Conservation (phyloP, 345 rosid genomes). For the sweet orange (Citrus sinensis) region DVS_A1.0 CM039163.1:8775501-8776000, state of each 20-base stretch:
- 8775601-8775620: slow-evolving; percentile 65
- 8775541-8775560: slow-evolving; percentile 84
- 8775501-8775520: slow-evolving; percentile 93
- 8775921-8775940: background rate
- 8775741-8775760: background rate
- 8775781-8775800: background rate
- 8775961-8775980: background rate
- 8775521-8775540: slow-evolving; percentile 91
- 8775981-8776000: background rate
- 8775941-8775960: background rate
- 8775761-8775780: slow-evolving; percentile 21
- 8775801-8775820: background rate
- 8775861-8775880: background rate
- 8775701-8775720: slow-evolving; percentile 59
- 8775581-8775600: slow-evolving; percentile 84
- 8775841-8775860: background rate
- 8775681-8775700: slow-evolving; percentile 54
- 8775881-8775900: background rate
- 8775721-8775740: slow-evolving; percentile 29
- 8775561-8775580: slow-evolving; percentile 91
- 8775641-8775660: slow-evolving; percentile 44
- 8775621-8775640: slow-evolving; percentile 44
- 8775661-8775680: slow-evolving; percentile 41
- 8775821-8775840: background rate
- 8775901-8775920: background rate